Base-by-base conservation (phyloP, 352 stramenopile genomes). In the Globisporangium emineosum region DNA sequence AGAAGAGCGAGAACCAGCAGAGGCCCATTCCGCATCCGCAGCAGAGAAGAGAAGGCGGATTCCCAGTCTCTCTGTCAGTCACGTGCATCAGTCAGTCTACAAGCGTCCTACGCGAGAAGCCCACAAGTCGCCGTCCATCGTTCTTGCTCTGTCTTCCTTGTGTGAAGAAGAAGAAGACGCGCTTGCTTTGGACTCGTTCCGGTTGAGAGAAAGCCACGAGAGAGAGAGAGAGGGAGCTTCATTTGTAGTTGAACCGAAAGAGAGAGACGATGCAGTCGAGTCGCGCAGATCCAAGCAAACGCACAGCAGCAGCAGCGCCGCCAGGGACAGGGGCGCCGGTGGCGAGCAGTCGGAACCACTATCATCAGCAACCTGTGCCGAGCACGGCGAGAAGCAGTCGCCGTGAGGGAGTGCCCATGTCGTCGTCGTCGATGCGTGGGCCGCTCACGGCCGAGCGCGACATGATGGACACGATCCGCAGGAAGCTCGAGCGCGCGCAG, bases 401-500 rank as follows among this genome's bases (percentile, higher is more conserved):
- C 23, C 32, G 25, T 50, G 32, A 50, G 21, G 37, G 35, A 40
- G 12, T 40, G 10, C 19, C 51, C 19, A 19, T 27, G 17, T 17
- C 60, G 6, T 43, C 37, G 35, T 43, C 35, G 15, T 43, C 37
- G 13, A 19, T 13, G 37, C n/a, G 15, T 9, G 60, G 60, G 3
- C 56, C 57, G 21, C 50, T 69, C 61, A 77, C 79, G n/a, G 75
- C 67, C 17, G 82, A 91, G 68, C 82, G 82, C 58, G 73, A 66
- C 33, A 87, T 87, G 79, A 88, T 91, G 77, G 77, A 88, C 37
- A 69, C 85, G 64, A 91, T 91, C 67, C 82, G 80, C 49, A 75
- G 67, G 37, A 91, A 89, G 66, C 75, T 91, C 23, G 82, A 91
- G 65, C 71, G 72, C 19, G 72, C 82, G 21, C 78, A 89, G 67